Base-by-base conservation (phyloP, 345 rosid genomes). In the Ceriops zippeliana region DNA sequence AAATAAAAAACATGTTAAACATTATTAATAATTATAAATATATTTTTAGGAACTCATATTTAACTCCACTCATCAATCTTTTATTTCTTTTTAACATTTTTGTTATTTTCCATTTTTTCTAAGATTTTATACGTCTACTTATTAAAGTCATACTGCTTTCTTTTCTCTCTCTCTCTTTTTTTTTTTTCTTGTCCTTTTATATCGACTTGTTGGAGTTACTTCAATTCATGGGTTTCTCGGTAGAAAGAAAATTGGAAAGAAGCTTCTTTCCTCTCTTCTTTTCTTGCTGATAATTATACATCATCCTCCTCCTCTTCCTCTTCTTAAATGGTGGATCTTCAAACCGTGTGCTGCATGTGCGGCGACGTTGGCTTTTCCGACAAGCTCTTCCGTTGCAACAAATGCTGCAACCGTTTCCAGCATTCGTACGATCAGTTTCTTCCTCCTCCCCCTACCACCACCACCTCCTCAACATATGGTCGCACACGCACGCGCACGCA, bases 361-460 rank as follows among this genome's bases (percentile, higher is more conserved):
- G 98, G 98, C 80, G 98, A 93, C 78, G 91, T 93, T 3, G 98
- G 98, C 57, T 93, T 93, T 80, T 75, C 92, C 28, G 98, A 89
- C 73, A 91, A 93, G 83, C 96, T 93, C 80, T 93, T 93, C 78
- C 96, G 89, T 76, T 93, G 98, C 81, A 76, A 52, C 91, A 86
- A 88, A 81, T 93, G 98, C 81, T 85, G 79, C 62, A 69, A 79
- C 80, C 98, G 98, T 77, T 86, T 85, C 47, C 98, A 93, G 69
- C 98, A 93, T 82, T 88, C 91, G 98, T 91, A 93, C 46, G 89
- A n/a, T 62, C 2, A 0, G 27, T n/a, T 66, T 47, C 49, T 42
- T 63, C 24, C 65, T 52, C 58, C 8, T 54, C 49, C 24, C 62
- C 35, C 2, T 3, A 49, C 46, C 58, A 62, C 9, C 53, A 16